Evolutionary conservation across 768 basidiomycete species (phyloP), one percentile per base, ranked within the genome.

Genomic region (Guyanaporus albipodus): DNA sequence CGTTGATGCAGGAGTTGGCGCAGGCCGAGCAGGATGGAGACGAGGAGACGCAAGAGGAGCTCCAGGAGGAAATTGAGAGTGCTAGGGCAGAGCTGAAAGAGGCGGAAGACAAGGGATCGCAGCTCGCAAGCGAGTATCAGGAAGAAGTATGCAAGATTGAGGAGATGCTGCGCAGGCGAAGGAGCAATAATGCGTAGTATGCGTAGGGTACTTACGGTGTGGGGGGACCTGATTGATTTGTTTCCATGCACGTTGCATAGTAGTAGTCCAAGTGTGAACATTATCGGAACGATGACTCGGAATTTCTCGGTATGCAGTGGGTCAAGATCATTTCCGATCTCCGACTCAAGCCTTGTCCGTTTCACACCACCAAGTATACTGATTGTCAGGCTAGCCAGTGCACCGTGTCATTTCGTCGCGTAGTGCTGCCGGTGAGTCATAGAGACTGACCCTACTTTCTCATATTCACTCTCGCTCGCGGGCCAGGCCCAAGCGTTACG

Each of bases 1-100:
- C 60, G 0, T 58, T 83, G 21, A 63, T 73, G 52, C 56, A 61
- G 12, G 76, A 79, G 45, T 73, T 76, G 59, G 65, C 69, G 44
- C 70, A 70, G 32, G 74, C 76, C 5, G 71, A 74, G 39, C 61
- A 60, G 32, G 53, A 51, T 17, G 64, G 68, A 21, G 76, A 77
- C 38, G 74, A 73, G 38, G 76, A 75, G 55, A 71, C 73, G 4
- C 64, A 51, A 38, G 61, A 63, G 38, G 77, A 77, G 48, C 62
- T 79, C 1, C 67, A 72, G 37, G 56, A 67, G 14, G 77, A 74
- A 49, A 42, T 61, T 11, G 34, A 66, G 22, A 31, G 46, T 43
- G 62, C 62, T 17, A 46, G 40, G 35, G 46, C 26, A 26, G 63
- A 63, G 10, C 28, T 66, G 23, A 40, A 39, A 28, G 56, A 58